Conservation (phyloP, 495 filamentous ascomycete genomes). For the Daldinia loculata region DNA sequence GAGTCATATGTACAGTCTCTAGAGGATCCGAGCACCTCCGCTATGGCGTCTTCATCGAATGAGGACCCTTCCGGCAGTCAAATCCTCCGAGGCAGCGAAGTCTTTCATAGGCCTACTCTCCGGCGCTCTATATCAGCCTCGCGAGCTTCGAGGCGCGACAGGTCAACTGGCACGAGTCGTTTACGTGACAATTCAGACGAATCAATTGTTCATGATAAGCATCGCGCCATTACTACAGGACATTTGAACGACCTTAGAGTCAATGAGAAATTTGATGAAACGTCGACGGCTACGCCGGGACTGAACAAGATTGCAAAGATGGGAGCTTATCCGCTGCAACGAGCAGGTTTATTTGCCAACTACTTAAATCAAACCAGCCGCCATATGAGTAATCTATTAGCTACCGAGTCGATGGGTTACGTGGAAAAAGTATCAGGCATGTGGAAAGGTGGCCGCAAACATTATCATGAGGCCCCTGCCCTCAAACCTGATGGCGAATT, state of each 20-base stretch:
- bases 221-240: slow-evolving; percentile 49
- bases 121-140: slow-evolving; percentile 54
- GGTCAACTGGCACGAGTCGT: slow-evolving; percentile 23
- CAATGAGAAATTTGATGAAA: slow-evolving; percentile 43
- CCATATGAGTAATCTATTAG: slow-evolving; percentile 84
- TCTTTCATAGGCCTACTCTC: slow-evolving; percentile 88
- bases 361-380: slow-evolving; percentile 78
- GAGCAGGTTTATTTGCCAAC: slow-evolving; percentile 83
- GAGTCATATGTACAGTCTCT: slow-evolving; percentile 81
- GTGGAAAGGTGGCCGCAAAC: slow-evolving; percentile 90
- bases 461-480: slow-evolving; percentile 82
- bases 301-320: slow-evolving; percentile 78
- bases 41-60: slow-evolving; percentile 71
- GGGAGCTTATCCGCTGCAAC: slow-evolving; percentile 82
- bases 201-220: slow-evolving; percentile 18
- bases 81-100: slow-evolving; percentile 84
- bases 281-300: slow-evolving; percentile 58
- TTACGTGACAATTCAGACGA: slow-evolving; percentile 26
- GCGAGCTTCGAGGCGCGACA: slow-evolving; percentile 29
- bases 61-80: slow-evolving; percentile 89
- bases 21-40: slow-evolving; percentile 73
- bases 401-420: slow-evolving; percentile 96
- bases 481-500: slow-evolving; percentile 68
- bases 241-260: slow-evolving; percentile 46
- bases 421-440: slow-evolving; percentile 97